phyloP scores from a whole-genome alignment of 306 rosid genomes.

The Vigna angularis region DNA sequence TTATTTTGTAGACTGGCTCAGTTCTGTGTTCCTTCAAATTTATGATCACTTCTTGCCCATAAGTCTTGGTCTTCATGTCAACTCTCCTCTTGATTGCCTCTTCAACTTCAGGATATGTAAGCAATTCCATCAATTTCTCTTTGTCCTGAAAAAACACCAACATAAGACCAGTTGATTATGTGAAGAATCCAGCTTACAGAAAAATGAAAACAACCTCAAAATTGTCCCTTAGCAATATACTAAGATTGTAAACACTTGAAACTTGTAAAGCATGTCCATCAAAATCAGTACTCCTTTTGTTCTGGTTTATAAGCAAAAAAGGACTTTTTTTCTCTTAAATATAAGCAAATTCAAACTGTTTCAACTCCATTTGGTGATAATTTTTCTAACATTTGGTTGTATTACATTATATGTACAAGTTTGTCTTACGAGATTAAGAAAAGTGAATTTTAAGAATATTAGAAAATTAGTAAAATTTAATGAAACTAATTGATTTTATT shows the following conservation, averaged over 20 bases:
- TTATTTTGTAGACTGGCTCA: slow-evolving; percentile 75
- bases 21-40: slow-evolving; percentile 52
- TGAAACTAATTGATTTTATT: too few species aligned
- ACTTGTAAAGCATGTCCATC: slow-evolving; percentile 31
- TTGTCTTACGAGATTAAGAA: too few species aligned
- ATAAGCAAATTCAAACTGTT: too few species aligned
- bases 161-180: slow-evolving; percentile 7
- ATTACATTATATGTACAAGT: too few species aligned
- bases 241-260: neutral
- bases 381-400: too few species aligned
- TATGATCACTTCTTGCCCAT: slow-evolving; percentile 73
- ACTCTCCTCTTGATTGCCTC: slow-evolving; percentile 77
- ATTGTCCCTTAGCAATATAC: slow-evolving; percentile 8
- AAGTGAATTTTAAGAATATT: too few species aligned
- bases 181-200: slow-evolving; percentile 24
- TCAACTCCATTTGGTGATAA: too few species aligned
- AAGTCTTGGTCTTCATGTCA: slow-evolving; percentile 75
- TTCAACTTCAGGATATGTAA: slow-evolving; percentile 81
- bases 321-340: too few species aligned
- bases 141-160: slow-evolving; percentile 63
- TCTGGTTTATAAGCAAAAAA: too few species aligned
- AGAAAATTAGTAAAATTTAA: too few species aligned
- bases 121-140: slow-evolving; percentile 73
- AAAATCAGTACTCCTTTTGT: neutral
- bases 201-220: slow-evolving; percentile 13